Base-by-base conservation (phyloP, 306 rosid genomes). In the Delonix regia region DNA sequence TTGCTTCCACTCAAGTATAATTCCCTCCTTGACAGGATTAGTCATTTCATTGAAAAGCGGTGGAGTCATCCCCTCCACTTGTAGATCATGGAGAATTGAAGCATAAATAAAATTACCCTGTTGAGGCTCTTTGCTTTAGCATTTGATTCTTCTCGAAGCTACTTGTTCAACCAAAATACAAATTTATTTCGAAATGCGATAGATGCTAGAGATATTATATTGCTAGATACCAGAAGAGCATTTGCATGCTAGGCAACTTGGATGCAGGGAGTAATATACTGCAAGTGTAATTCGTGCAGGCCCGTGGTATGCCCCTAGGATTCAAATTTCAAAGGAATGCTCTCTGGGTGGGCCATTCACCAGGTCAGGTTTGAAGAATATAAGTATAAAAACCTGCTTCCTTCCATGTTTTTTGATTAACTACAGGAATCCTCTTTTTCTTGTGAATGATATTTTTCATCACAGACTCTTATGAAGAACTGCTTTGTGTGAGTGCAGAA, bases 121-220 rank as follows among this genome's bases (percentile, higher is more conserved):
- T 51, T 33, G 76, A 48, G 78, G 41, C 51, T 49, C 65, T 75
- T 49, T 70, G 73, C 73, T 61, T 53, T 52, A 57, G 69, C 33
- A 64, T 78, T 85, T 70, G 80, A 82, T 85, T 83, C 87, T 80
- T 81, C 91, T 81, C 82, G 86, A 84, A 22, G 78, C 74, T 72
- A 57, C 48, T 81, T 75, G 82, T 81, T 85, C 65, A 74, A 68
- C 62, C 48, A 78, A 72, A 71, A 63, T 49, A 55, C 33, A 28
- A 28, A 60, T 25, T 60, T 28, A 60, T 60, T 55, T 21, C 66
- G 80, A 81, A 56, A 51, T 52, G n/a, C 36, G 28, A 85, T 80
- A 75, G 69, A 78, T 21, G 51, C 57, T 73, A 65, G 59, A 39
- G 45, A 64, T 57, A 78, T 79, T 83, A 42, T 73, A 62, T 69